Evolutionary conservation across 768 basidiomycete species (phyloP), one percentile per base, ranked within the genome.

Genomic region (Pulveroboletus sp.): DNA sequence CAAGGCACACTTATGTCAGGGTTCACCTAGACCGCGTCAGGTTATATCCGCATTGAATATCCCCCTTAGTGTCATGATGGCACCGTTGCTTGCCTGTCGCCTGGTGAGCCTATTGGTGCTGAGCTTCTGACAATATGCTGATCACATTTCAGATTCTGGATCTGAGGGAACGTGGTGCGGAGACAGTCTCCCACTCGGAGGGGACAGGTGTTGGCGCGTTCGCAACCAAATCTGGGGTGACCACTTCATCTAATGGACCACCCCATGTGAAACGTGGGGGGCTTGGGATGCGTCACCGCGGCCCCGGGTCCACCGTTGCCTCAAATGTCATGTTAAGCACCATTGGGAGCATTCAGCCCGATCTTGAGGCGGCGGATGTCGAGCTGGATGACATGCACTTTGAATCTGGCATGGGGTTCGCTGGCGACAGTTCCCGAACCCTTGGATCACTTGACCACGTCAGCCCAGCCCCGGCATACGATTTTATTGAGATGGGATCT

Each of bases 11-110:
- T 55, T 43, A 55, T 57, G 46, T 31, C 58, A 45, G 56, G 38
- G 49, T 8, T 14, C 28, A 31, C 37, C 39, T 37, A 89, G 86
- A 72, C 87, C 86, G 43, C 85, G 83, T 49, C 86, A 88, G 67
- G 84, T 79, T 18, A 88, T 89, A 56, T 89, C 87, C 21, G 88
- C 88, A 15, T 83, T 90, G 61, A 87, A 87, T 58, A 90, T 90
- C 57, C 88, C 88, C 9, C 72, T 90, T 57, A 89, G 87, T 59
- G 86, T 90, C 15, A 89, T 90, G 86, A 76, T 91, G 61, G 83
- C 81, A 15, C 86, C 88, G 21, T 69, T 91, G 32, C 77, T 91
- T 39, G 88, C 88, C 6, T 89, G 87, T 64, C 83, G 88, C 51
- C 75, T 91, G 35, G 85, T 86, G 57, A 54, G 77, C 52, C 18